phyloP scores from a whole-genome alignment of 208 protist species.

The Wallacemonas rigidus region DNA sequence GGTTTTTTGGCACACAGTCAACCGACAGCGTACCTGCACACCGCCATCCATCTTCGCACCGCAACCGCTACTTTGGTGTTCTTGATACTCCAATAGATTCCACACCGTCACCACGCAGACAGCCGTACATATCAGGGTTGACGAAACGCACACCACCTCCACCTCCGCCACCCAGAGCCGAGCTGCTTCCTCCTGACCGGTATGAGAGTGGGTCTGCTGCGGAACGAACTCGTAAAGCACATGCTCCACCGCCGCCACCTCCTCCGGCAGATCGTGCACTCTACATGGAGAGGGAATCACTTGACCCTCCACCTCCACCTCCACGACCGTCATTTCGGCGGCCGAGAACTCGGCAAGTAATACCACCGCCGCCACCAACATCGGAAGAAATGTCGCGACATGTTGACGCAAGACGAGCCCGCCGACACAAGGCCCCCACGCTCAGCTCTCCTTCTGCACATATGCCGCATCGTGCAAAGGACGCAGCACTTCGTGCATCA shows the following conservation, averaged over 20 bases:
- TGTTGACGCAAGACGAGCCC: not conserved
- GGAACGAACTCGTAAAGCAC: not conserved
- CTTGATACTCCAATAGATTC: slow-evolving; percentile 10
- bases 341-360: not conserved
- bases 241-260: slow-evolving; percentile 8
- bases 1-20: not conserved
- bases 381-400: not conserved
- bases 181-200: not conserved
- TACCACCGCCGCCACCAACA: slow-evolving; percentile 12
- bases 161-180: slow-evolving; percentile 4
- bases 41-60: not conserved
- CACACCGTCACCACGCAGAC: not conserved
- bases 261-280: slow-evolving; percentile 1
- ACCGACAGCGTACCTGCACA: not conserved
- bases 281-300: not conserved
- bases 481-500: not conserved
- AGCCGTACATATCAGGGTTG: not conserved
- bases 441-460: slow-evolving; percentile 3
- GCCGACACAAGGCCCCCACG: not conserved
- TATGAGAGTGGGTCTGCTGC: not conserved
- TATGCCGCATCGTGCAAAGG: not conserved
- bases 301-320: slow-evolving; percentile 14
- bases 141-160: not conserved
- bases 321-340: not conserved
- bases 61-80: slow-evolving; percentile 15